phyloP scores from a whole-genome alignment of 2,329 filamentous ascomycete species.

The Sphaerulina vaccinii region DNA sequence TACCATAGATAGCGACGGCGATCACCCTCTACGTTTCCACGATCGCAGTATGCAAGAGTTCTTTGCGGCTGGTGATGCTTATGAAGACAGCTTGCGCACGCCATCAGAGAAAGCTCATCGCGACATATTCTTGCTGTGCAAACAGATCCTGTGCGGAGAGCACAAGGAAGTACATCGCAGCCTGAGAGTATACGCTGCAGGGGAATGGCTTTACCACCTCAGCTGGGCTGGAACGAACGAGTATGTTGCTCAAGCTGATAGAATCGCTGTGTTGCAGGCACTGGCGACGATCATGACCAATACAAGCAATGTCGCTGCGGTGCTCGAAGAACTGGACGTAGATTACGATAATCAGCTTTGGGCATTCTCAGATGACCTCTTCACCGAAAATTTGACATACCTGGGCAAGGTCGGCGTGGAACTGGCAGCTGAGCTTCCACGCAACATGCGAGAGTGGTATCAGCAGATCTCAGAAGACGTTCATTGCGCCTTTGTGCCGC shows the following conservation, averaged over 20 bases:
- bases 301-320: not conserved
- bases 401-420: not conserved
- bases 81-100: constrained; percentile 3
- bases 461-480: not conserved
- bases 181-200: constrained; percentile 4
- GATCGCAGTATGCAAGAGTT: constrained; percentile 4
- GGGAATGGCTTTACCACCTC: constrained; percentile 6
- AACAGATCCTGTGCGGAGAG: constrained; percentile 5
- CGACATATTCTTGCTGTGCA: constrained; percentile 8
- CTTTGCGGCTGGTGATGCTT: not conserved
- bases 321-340: constrained; percentile 3
- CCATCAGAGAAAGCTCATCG: not conserved
- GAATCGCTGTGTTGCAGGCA: not conserved
- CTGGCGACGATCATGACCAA: constrained; percentile 9
- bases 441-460: not conserved
- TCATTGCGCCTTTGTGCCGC: not conserved
- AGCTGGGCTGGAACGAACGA: not conserved
- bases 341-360: constrained; percentile 5
- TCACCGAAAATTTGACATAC: not conserved
- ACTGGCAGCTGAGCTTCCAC: not conserved
- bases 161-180: not conserved
- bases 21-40: constrained; percentile 9
- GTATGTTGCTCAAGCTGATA: not conserved
- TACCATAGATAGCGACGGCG: not conserved
- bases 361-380: not conserved